Evolutionary conservation across 345 rosid genomes (phyloP), one percentile per base, ranked within the genome.

Genomic region (Ailanthus altissimus): DNA sequence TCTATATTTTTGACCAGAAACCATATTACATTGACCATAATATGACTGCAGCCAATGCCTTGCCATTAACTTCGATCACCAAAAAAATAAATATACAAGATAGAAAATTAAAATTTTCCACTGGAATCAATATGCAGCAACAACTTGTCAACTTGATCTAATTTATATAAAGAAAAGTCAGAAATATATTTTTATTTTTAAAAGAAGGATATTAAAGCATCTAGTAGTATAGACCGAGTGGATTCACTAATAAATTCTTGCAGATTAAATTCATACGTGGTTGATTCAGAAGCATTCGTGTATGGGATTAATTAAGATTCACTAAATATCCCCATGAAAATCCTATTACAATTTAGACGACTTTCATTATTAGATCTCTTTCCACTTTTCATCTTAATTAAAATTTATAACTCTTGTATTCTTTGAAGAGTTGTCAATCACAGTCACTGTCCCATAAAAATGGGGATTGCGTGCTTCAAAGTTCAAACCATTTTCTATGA

Each of bases 401-500:
- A 9, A 18, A 16, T 36, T 16, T 38, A 15, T 38, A 42, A 70
- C 72, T 61, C 53, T 63, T 58, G 45, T 14, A 13, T 0, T 20
- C 59, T 23, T 62, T 8, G 60, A 73, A 54, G 59, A n/a, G 59
- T 54, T 10, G 70, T 72, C 3, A 54, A 72, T 59, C 79, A 59
- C 32, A 20, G 43, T 18, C 11, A 40, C 61, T 18, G 21, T n/a
- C 57, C 0, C 4, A 23, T 8, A 54, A 25, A 32, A 81, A 81
- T 85, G 88, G 81, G 76, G 72, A 54, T 77, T 83, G 77, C 84
- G 62, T 72, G 86, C 51, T 76, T 13, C 16, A 40, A 40, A 53
- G 13, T 12, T 67, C 20, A 32, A 32, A 32, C 38, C 38, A 32
- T 32, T 32, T 32, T 32, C 1, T 1, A 1, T 1, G 3, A 3